phyloP scores from a whole-genome alignment of 805 yeast species.

The Lachancea sp. region DNA sequence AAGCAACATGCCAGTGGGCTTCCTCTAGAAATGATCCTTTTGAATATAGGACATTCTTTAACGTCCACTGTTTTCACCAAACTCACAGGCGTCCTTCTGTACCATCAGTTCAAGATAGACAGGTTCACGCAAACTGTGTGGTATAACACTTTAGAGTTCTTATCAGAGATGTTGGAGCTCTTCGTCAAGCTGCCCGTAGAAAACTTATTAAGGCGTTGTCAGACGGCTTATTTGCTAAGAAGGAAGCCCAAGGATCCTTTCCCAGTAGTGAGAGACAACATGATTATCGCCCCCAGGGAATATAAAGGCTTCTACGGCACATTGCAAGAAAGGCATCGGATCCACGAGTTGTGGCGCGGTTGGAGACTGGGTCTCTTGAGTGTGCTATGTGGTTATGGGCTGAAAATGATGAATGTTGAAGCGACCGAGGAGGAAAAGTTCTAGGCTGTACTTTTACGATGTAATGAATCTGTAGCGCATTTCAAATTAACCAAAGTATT shows the following conservation, averaged over 20 bases:
- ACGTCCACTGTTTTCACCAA: conserved; percentile 54
- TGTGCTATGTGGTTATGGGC: conserved; percentile 77
- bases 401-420: conserved; percentile 47
- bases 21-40: conserved; percentile 56
- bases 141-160: conserved; percentile 52
- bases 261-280: conserved; percentile 41
- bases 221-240: conserved; percentile 54
- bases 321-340: conserved; percentile 39
- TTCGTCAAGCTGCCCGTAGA: conserved; percentile 81
- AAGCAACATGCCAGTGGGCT: conserved; percentile 39
- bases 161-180: conserved; percentile 60
- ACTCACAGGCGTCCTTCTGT: conserved; percentile 59
- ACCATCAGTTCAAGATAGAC: conserved; percentile 58
- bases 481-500: neutral
- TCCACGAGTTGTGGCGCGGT: conserved; percentile 64
- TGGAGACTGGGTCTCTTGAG: conserved; percentile 86
- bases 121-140: conserved; percentile 54
- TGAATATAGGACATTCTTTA: conserved; percentile 62
- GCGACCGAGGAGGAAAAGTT: conserved; percentile 38
- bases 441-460: conserved; percentile 16
- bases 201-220: conserved; percentile 78
- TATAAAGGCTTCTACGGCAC: conserved; percentile 52
- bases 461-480: neutral
- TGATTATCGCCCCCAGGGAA: conserved; percentile 54
- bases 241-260: conserved; percentile 27